phyloP scores from a whole-genome alignment of 495 filamentous ascomycete species.

The Saxispiralis lemnorum region DNA sequence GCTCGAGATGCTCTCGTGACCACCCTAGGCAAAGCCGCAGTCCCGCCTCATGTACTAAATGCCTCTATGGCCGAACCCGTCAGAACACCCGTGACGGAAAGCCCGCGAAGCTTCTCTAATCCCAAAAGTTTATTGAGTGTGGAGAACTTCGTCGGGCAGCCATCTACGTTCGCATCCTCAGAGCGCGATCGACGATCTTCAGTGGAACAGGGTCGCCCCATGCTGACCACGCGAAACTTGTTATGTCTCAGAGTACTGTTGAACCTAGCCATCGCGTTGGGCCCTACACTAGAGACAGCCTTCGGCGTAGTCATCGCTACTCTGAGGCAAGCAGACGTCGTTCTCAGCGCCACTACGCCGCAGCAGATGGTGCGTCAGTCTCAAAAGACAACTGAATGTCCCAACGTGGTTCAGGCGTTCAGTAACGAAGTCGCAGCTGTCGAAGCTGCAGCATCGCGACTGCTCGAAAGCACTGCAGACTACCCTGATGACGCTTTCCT shows the following conservation, averaged over 20 bases:
- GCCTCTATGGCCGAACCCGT: slow-evolving; percentile 32
- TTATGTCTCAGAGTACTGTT: slow-evolving; percentile 76
- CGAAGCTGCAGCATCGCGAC: slow-evolving; percentile 65
- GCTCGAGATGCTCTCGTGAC: slow-evolving; percentile 90
- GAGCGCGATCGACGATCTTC: slow-evolving; percentile 38
- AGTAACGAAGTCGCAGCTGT: slow-evolving; percentile 67
- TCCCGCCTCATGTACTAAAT: slow-evolving; percentile 57
- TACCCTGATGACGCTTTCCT: slow-evolving; percentile 68
- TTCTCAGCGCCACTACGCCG: slow-evolving; percentile 43
- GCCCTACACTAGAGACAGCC: slow-evolving; percentile 63
- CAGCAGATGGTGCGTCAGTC: slow-evolving; percentile 8
- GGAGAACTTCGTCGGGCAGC: slow-evolving; percentile 39
- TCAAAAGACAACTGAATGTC: slow-evolving; percentile 7
- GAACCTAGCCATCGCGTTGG: slow-evolving; percentile 86
- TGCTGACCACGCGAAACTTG: slow-evolving; percentile 73
- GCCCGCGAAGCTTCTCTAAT: slow-evolving; percentile 38
- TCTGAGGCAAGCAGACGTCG: slow-evolving; percentile 73
- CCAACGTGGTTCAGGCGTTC: slow-evolving; percentile 40
- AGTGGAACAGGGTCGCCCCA: slow-evolving; percentile 31
- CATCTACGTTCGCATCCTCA: slow-evolving; percentile 18
- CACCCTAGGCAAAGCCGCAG: slow-evolving; percentile 77
- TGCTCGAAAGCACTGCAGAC: slow-evolving; percentile 79
- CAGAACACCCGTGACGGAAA: slow-evolving; percentile 31
- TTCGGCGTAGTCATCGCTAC: slow-evolving; percentile 88
- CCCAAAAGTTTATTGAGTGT: slow-evolving; percentile 47